These are phyloP conservation scores for Pseudocercospora vitis DNA, from an alignment of 2,329 filamentous ascomycete species.

Conservation along the genomic window DNA sequence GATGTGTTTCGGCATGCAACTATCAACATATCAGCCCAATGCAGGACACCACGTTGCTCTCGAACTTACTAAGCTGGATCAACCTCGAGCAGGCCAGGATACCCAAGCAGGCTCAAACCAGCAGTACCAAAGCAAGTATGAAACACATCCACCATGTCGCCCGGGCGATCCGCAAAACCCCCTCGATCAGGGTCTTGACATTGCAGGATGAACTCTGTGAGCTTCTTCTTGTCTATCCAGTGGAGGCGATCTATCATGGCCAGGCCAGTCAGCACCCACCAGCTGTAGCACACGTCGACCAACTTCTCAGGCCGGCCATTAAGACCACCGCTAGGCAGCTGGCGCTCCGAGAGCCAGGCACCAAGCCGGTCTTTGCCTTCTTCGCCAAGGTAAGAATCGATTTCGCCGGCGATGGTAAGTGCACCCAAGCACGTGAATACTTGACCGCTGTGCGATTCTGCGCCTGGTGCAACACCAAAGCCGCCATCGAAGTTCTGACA, in stretches of 20 bases:
- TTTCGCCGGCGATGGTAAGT: slow-evolving; percentile 74
- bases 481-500: slow-evolving; percentile 95
- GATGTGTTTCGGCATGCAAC: slow-evolving; percentile 60
- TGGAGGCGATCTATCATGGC: slow-evolving; percentile 84
- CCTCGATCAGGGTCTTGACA: slow-evolving; percentile 85
- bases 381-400: slow-evolving; percentile 70
- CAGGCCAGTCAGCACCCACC: slow-evolving; percentile 94
- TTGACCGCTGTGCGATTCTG: slow-evolving; percentile 92
- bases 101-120: slow-evolving; percentile 79
- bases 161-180: slow-evolving; percentile 85
- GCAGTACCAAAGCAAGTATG: slow-evolving; percentile 89
- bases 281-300: slow-evolving; percentile 97
- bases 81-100: slow-evolving; percentile 73
- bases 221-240: slow-evolving; percentile 85
- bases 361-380: slow-evolving; percentile 69
- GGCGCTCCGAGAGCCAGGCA: slow-evolving; percentile 89
- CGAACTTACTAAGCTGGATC: slow-evolving; percentile 77
- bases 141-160: slow-evolving; percentile 95
- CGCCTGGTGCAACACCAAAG: slow-evolving; percentile 84
- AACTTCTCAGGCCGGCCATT: slow-evolving; percentile 94
- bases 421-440: slow-evolving; percentile 93
- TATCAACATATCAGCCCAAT: slow-evolving; percentile 21
- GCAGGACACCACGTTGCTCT: slow-evolving; percentile 14
- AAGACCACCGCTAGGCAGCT: slow-evolving; percentile 80
- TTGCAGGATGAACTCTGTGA: slow-evolving; percentile 77